phyloP scores from a whole-genome alignment of 2,329 filamentous ascomycete species.

The Penicillium sp. region DNA sequence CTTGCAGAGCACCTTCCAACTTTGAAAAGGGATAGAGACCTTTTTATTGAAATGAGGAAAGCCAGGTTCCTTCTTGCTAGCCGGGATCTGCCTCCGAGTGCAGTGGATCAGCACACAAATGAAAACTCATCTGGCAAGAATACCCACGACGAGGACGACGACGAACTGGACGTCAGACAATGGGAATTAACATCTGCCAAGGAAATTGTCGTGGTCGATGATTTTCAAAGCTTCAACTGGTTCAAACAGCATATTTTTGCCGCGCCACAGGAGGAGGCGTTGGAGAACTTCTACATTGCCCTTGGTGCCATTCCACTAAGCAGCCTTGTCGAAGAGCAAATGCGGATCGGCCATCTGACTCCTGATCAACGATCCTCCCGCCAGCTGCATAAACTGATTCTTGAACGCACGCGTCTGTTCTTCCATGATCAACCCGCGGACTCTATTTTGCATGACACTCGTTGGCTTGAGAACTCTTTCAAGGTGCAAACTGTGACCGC shows the following conservation, averaged over 20 bases:
- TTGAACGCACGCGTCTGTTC: slow-evolving; percentile 88
- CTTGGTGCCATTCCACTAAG: slow-evolving; percentile 79
- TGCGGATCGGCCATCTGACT: slow-evolving; percentile 67
- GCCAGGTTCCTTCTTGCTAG: slow-evolving; percentile 82
- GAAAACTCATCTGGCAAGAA: slow-evolving; percentile 26
- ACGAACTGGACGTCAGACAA: slow-evolving; percentile 66
- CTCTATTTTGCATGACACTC: slow-evolving; percentile 79
- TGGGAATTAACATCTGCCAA: slow-evolving; percentile 74
- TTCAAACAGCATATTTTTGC: slow-evolving; percentile 85
- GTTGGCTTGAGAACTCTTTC: slow-evolving; percentile 88
- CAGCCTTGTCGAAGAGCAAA: slow-evolving; percentile 74
- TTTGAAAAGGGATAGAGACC: slow-evolving; percentile 75
- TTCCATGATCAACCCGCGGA: slow-evolving; percentile 79
- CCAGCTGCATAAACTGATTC: slow-evolving; percentile 74
- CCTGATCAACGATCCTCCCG: slow-evolving; percentile 69
- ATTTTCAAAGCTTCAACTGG: slow-evolving; percentile 83
- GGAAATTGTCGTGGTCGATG: slow-evolving; percentile 78
- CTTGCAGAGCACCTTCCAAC: slow-evolving; percentile 71
- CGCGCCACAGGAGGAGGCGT: slow-evolving; percentile 82
- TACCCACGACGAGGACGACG: slow-evolving; percentile 61
- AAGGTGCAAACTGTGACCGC: slow-evolving; percentile 75
- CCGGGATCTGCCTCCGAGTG: slow-evolving; percentile 62
- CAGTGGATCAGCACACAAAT: slow-evolving; percentile 19
- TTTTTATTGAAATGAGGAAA: slow-evolving; percentile 74
- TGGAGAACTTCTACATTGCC: slow-evolving; percentile 82